Base-by-base conservation (phyloP, 768 basidiomycete genomes). In the Phaffia tasmanica region DNA sequence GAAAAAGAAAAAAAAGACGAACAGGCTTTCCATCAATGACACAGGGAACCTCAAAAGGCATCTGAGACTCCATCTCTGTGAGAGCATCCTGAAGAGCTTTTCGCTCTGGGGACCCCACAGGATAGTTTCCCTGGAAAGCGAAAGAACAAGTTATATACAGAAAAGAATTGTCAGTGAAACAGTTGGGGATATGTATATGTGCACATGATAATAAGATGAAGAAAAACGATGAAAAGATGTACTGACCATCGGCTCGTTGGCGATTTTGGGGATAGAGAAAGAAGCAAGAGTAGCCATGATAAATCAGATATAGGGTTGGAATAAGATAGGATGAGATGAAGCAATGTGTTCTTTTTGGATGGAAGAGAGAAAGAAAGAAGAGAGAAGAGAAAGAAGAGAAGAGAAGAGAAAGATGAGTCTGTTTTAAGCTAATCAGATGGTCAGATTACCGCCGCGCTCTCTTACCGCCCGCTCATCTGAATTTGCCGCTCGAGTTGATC, bases 181-280 rank as follows among this genome's bases (percentile, higher is more conserved):
- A 46, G 32, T 14, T 16, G 60, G 51, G 57, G 59, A 47, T 35
- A 56, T 32, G 53, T 11, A 30, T 11, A 56, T 18, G 19, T 14
- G 25, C 5, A 32, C 35, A n/a, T n/a, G 29, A 4, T 48, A 35
- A 58, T 25, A 21, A 21, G 15, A 32, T 16, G 23, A 9, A 21
- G 1, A 16, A 42, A 5, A 21, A 11, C 23, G 27, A 23, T 11
- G 48, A 58, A 7, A 2, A 21, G 21, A 30, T 2, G 9, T 14
- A 74, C 80, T 72, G 72, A 89, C 89, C 87, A 97, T 87, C 51
- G 89, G 88, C 78, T 98, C 95, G 85, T 99, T 99, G 64, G 87
- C 82, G 74, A 92, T 80, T 27, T 77, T 80, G 25, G 94, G 94
- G 65, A 90, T 83, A 75, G 85, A 86, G 84, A 93, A 95, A 4